A percentile compares a stretch with the other conserved stretches of the same genome.
Evolutionary conservation across 495 filamentous ascomycete genomes (phyloP).

Genomic region (Penicillium lividum): DNA sequence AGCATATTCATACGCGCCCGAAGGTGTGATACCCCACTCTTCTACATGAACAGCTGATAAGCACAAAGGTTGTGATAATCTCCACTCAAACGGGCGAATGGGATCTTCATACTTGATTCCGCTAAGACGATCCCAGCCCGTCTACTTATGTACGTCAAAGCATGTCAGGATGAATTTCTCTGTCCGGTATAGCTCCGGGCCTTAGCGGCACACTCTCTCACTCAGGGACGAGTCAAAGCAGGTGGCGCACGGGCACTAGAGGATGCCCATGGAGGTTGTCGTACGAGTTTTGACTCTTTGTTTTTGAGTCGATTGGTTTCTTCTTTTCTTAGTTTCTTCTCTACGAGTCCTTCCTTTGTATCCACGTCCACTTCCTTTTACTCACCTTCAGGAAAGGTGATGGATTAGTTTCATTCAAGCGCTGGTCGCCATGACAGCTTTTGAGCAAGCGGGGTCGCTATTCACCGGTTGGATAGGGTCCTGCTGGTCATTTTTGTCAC

Average conservation of each 20-base stretch:
- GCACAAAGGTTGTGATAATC: constrained; percentile 26
- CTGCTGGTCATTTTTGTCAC: constrained; percentile 40
- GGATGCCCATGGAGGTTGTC: constrained; percentile 1
- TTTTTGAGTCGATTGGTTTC: constrained; percentile 2
- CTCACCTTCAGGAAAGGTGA: constrained; percentile 26
- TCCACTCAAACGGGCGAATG: constrained; percentile 26
- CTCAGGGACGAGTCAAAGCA: constrained; percentile 22
- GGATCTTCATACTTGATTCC: constrained; percentile 9
- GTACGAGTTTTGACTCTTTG: constrained; percentile 19
- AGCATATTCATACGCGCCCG: background rate
- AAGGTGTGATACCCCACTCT: constrained; percentile 5
- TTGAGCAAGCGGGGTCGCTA: constrained; percentile 44
- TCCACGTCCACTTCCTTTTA: constrained; percentile 11
- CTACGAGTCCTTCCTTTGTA: constrained; percentile 12
- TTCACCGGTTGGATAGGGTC: constrained; percentile 47
- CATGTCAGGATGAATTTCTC: constrained; percentile 18
- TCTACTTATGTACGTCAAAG: background rate
- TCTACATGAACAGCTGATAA: constrained; percentile 10
- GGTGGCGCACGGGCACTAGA: constrained; percentile 7
- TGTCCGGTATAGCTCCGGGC: constrained; percentile 18
- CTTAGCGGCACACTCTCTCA: constrained; percentile 19
- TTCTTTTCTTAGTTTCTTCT: constrained; percentile 13
- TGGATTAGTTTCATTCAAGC: constrained; percentile 35
- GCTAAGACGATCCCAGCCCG: constrained; percentile 14
- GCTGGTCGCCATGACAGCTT: constrained; percentile 48